Evolutionary conservation across 2,329 filamentous ascomycete genomes (phyloP).

Genomic region (Zopfia rhizophila): DNA sequence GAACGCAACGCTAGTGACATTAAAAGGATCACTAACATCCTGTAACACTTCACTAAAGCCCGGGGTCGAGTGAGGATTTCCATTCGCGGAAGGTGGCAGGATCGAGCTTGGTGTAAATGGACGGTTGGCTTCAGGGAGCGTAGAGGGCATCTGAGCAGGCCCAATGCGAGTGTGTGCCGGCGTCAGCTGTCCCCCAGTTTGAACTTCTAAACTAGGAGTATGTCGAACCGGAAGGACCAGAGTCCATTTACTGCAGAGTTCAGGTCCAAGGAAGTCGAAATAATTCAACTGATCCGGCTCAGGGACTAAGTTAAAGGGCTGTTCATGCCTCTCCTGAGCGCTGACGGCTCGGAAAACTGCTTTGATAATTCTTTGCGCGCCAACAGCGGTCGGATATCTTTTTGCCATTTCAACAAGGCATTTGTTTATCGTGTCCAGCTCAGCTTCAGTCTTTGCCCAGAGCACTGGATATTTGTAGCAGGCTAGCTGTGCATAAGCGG

Average conservation of each 20-base stretch:
- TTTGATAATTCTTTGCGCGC: constrained; percentile 6
- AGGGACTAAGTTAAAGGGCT: neutral
- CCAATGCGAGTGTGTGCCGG: neutral
- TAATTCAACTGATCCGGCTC: constrained; percentile 5
- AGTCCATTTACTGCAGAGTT: neutral
- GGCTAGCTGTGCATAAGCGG: constrained; percentile 6
- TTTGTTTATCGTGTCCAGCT: constrained; percentile 4
- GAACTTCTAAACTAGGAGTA: no score
- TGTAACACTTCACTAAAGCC: no score
- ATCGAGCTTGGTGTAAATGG: no score
- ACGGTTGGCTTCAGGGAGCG: no score
- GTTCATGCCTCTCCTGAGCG: constrained; percentile 1
- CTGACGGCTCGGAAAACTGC: constrained; percentile 2
- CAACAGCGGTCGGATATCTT: constrained; percentile 4
- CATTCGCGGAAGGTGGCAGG: no score
- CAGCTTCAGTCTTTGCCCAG: neutral
- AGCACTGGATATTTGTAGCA: constrained; percentile 3
- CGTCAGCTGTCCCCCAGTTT: no score
- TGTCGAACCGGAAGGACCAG: no score
- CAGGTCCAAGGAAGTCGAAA: neutral
- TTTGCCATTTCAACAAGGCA: constrained; percentile 6
- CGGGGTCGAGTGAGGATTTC: no score
- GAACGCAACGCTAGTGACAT: constrained; percentile 6
- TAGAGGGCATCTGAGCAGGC: no score
- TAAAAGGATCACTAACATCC: no score